Evolutionary conservation across 1,284 basidiomycete genomes (phyloP), one percentile per base, ranked within the genome.

Genomic region (Trametes pubescens): DNA sequence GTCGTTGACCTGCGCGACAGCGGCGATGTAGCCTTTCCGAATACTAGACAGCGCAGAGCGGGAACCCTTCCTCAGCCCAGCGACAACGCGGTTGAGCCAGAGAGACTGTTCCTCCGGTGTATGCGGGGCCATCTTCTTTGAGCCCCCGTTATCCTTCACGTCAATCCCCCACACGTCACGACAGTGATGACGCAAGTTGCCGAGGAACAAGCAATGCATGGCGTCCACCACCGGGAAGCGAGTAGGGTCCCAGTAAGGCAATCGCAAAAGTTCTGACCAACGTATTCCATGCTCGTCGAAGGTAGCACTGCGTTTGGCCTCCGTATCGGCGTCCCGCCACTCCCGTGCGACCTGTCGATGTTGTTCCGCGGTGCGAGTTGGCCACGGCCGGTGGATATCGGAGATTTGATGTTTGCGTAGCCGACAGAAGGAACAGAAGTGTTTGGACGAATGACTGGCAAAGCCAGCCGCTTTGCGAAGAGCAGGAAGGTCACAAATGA

Each of bases 261-360:
- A n/a, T 4, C 51, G 34, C 57, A 76, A 74, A 0, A 83, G 69
- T 38, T 74, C 71, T 4, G 76, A 76, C 76, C 77, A 82, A 0
- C 74, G 70, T 1, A 81, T 66, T 0, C 78, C 75, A 48, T 74
- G 32, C 9, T 62, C 32, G 37, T 73, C 62, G 51, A 74, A 74
- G 16, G 76, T 59, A 3, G 37, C 32, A 6, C 73, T 56, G 21
- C 68, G 66, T 29, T 65, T 66, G 37, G 59, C 46, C 13, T 68
- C 54, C 0, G 67, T 74, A 2, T 22, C 6, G 0, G 75, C 74
- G 51, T 78, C 65, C n/a, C 66, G 59, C 78, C 77, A 79, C 0
- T 32, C 46, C n/a, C 59, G n/a, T 2, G 76, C 78, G 32, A 46
- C n/a, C 18, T 22, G n/a, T 4, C 56, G 16, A 29, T 68, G 68